These are phyloP conservation scores for Lentinus brumalis DNA, from an alignment of 768 basidiomycete genomes.

Conservation along the genomic window DNA sequence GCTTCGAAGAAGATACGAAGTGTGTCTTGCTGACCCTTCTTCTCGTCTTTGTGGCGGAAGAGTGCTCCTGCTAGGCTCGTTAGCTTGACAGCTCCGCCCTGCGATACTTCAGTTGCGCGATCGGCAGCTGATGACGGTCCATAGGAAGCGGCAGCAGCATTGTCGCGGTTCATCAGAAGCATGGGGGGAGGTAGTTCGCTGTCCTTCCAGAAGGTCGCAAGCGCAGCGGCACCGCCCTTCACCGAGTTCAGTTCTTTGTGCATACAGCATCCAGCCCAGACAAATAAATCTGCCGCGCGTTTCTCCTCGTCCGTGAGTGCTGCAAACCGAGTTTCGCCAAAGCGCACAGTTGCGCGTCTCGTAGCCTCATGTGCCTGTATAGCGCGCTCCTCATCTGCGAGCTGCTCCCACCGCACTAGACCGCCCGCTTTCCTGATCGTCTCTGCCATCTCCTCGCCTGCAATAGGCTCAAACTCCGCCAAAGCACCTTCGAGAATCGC, in stretches of 20 bases:
- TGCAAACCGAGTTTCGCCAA: neutral
- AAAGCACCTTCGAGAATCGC: neutral
- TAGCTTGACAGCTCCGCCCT: constrained; percentile 29
- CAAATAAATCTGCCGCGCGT: neutral
- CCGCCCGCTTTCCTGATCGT: neutral
- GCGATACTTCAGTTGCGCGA: neutral
- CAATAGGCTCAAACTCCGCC: neutral
- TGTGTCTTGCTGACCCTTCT: constrained; percentile 36
- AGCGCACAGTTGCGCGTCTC: no score
- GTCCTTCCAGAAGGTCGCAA: neutral
- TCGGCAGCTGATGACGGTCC: neutral
- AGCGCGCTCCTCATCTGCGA: neutral
- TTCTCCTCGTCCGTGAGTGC: neutral
- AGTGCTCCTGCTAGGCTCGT: constrained; percentile 31
- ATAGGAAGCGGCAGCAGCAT: neutral
- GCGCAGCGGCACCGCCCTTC: neutral
- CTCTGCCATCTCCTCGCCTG: neutral
- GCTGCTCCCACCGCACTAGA: neutral
- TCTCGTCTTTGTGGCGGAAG: constrained; percentile 38
- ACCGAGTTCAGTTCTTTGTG: neutral
- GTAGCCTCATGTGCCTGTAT: no score
- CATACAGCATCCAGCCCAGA: neutral
- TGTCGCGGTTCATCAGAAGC: neutral
- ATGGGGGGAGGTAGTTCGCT: neutral
- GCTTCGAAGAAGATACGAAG: constrained; percentile 26